These are phyloP conservation scores for Venustampulla echinocandica DNA, from an alignment of 495 filamentous ascomycete species.

Conservation along the genomic window DNA sequence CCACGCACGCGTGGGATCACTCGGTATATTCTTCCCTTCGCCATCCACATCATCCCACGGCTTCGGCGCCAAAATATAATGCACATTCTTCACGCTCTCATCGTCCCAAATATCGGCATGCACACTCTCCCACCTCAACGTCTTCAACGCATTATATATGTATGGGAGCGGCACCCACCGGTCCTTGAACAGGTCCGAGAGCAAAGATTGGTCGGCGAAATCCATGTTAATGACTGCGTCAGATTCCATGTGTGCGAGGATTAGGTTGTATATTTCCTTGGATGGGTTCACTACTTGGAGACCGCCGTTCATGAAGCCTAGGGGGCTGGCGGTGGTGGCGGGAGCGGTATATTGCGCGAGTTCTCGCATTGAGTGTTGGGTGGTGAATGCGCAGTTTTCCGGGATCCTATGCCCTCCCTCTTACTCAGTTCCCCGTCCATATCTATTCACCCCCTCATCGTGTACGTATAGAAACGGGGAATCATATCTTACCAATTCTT, in stretches of 20 bases:
- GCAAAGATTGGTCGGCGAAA: conserved; percentile 69
- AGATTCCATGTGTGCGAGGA: conserved; percentile 39
- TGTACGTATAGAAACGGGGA: too few relatives aligned
- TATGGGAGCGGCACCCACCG: conserved; percentile 71
- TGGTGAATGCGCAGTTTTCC: conserved; percentile 66
- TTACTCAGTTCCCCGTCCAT: conserved; percentile 7
- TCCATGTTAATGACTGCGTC: conserved; percentile 44
- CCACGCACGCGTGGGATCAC: conserved; percentile 54
- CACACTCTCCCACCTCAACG: conserved; percentile 57
- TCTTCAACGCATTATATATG: conserved; percentile 77
- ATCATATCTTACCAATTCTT: conserved; percentile 47
- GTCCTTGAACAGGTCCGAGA: conserved; percentile 55
- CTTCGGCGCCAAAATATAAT: conserved; percentile 73
- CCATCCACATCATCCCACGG: conserved; percentile 61
- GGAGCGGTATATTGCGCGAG: conserved; percentile 34
- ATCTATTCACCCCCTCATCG: too few relatives aligned
- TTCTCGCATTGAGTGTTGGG: conserved; percentile 37
- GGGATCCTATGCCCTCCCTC: conserved; percentile 41
- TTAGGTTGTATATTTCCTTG: conserved; percentile 43
- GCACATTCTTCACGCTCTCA: conserved; percentile 66
- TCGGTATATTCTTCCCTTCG: conserved; percentile 29
- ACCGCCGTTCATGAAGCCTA: conserved; percentile 67
- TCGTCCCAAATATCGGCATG: conserved; percentile 70
- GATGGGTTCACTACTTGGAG: conserved; percentile 65
- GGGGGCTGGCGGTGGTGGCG: conserved; percentile 34